Conservation (phyloP, 306 rosid genomes). For the Begonia fuchsioides region DNA sequence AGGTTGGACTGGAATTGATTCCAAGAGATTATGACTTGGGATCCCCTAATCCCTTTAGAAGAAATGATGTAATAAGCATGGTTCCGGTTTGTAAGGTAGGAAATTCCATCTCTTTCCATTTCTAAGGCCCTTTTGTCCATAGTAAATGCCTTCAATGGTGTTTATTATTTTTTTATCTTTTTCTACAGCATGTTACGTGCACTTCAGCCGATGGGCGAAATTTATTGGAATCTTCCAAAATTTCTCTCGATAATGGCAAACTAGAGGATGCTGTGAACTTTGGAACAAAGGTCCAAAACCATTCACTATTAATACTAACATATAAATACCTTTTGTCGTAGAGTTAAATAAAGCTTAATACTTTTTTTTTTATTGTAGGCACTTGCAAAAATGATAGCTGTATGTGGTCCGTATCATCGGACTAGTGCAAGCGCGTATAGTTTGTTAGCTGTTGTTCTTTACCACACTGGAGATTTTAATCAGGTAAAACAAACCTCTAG, state of each 20-base stretch:
- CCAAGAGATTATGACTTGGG: slow-evolving; percentile 85
- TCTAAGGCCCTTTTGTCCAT: too few relatives aligned
- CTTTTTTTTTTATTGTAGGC: slow-evolving; percentile 47
- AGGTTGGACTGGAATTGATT: slow-evolving; percentile 81
- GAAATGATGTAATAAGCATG: slow-evolving; percentile 57
- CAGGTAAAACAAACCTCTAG: slow-evolving; percentile 34
- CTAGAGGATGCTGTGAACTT: slow-evolving; percentile 88
- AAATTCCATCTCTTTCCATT: neutral
- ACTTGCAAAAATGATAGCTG: slow-evolving; percentile 75
- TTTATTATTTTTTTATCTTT: neutral
- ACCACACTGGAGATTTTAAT: slow-evolving; percentile 95
- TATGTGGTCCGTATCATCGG: slow-evolving; percentile 94
- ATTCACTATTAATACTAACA: slow-evolving; percentile 7
- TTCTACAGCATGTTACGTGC: slow-evolving; percentile 68
- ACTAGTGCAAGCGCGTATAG: slow-evolving; percentile 93
- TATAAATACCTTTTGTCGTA: neutral
- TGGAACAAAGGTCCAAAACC: slow-evolving; percentile 70
- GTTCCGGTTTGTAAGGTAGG: slow-evolving; percentile 89
- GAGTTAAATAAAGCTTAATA: slow-evolving; percentile 10
- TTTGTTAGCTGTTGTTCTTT: slow-evolving; percentile 93
- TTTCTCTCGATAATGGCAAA: slow-evolving; percentile 96
- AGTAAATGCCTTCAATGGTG: too few relatives aligned
- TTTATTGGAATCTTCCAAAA: slow-evolving; percentile 76
- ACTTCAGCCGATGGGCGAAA: slow-evolving; percentile 86
- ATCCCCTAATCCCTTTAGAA: slow-evolving; percentile 50